phyloP scores from a whole-genome alignment of 306 rosid genomes.

The Dalbergia cochinchinensis region DNA sequence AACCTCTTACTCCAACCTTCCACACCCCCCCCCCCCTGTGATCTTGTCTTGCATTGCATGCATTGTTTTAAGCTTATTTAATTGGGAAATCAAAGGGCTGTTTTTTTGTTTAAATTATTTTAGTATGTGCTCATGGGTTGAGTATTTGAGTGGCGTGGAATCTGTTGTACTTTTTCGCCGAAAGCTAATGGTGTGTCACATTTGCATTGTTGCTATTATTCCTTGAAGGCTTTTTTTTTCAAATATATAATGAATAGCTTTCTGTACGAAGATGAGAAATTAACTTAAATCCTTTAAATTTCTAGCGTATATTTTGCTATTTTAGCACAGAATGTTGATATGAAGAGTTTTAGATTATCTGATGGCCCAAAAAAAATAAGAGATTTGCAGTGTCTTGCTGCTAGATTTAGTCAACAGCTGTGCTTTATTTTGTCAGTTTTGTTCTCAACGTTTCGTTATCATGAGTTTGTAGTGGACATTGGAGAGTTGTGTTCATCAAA shows the following conservation, averaged over 20 bases:
- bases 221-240: not conserved
- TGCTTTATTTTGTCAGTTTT: slow-evolving; percentile 20
- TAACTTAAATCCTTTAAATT: slow-evolving; percentile 29
- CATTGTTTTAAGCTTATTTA: slow-evolving; percentile 34
- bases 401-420: not conserved
- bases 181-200: slow-evolving; percentile 5
- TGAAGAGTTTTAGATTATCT: slow-evolving; percentile 25
- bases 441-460: not conserved
- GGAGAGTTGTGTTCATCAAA: not conserved
- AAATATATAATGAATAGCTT: not conserved
- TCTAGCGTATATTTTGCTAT: not conserved
- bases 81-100: slow-evolving; percentile 13
- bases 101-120: not conserved
- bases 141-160: not conserved
- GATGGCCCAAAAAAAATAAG: not conserved
- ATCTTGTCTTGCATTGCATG: slow-evolving; percentile 32
- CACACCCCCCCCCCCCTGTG: not conserved
- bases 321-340: not conserved
- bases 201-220: slow-evolving; percentile 7
- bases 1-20: slow-evolving; percentile 33
- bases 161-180: not conserved
- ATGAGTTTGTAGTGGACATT: not conserved
- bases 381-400: not conserved
- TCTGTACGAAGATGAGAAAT: not conserved
- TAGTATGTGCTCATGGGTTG: slow-evolving; percentile 19